phyloP scores from a whole-genome alignment of 805 yeast genomes.

The Spathaspora hagerdaliae region DNA sequence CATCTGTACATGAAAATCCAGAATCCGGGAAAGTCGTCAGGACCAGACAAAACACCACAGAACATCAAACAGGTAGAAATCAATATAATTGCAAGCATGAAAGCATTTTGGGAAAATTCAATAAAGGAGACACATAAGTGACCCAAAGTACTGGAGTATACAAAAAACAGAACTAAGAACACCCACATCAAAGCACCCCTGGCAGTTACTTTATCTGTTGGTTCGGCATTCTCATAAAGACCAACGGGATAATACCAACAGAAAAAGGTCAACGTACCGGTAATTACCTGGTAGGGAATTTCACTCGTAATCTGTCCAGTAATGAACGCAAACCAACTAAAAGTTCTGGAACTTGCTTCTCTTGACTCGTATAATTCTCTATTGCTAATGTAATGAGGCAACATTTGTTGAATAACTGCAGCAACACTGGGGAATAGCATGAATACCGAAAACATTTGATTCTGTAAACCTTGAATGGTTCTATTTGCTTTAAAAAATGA shows the following conservation, averaged over 20 bases:
- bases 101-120: conserved; percentile 28
- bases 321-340: conserved; percentile 40
- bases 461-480: conserved; percentile 58
- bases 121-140: conserved; percentile 24
- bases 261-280: conserved; percentile 38
- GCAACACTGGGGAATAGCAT: conserved; percentile 36
- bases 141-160: conserved; percentile 23
- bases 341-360: conserved; percentile 42
- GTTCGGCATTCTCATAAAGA: conserved; percentile 45
- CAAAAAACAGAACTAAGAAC: conserved; percentile 16
- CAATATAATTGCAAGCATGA: conserved; percentile 22
- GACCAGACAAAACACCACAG: conserved; percentile 33
- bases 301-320: conserved; percentile 40
- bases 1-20: conserved; percentile 75
- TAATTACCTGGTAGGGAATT: conserved; percentile 40
- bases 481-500: conserved; percentile 60
- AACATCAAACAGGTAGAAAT: conserved; percentile 28
- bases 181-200: conserved; percentile 39
- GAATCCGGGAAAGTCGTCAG: conserved; percentile 26
- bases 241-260: conserved; percentile 61
- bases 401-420: conserved; percentile 36
- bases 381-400: conserved; percentile 38
- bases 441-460: conserved; percentile 54
- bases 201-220: conserved; percentile 30
- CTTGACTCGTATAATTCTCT: conserved; percentile 44